phyloP scores from a whole-genome alignment of 1,139 yeast species.

The Taphrina populina region DNA sequence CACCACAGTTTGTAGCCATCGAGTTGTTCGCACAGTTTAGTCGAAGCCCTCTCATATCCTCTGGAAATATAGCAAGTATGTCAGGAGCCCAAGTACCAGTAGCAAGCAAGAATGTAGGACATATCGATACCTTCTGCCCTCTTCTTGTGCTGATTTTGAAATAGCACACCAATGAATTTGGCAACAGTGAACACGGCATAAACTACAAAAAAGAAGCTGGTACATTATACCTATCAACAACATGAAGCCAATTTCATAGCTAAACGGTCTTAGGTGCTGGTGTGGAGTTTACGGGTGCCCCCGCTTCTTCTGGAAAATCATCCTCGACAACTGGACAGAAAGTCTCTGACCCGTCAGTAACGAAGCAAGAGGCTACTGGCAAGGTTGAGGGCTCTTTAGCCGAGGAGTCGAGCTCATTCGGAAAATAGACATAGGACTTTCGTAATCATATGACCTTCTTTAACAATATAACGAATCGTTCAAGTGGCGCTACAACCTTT shows the following conservation, averaged over 20 bases:
- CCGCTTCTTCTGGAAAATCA: constrained; percentile 4
- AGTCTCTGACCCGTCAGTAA: not conserved
- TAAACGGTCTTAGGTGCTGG: constrained; percentile 2
- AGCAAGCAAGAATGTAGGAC: constrained; percentile 1
- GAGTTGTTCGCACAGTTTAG: too few species aligned
- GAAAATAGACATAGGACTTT: constrained; percentile 8
- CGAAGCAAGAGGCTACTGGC: constrained; percentile 13
- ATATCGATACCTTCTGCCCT: not conserved
- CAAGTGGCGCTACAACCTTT: too few species aligned
- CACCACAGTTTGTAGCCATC: too few species aligned
- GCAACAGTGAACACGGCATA: constrained; percentile 21
- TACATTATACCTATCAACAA: not conserved
- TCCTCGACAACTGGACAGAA: not conserved
- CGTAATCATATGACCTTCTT: too few species aligned
- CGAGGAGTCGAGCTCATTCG: constrained; percentile 13
- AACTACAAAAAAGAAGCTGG: constrained; percentile 23
- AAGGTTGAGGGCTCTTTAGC: constrained; percentile 18
- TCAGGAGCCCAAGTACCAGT: constrained; percentile 6
- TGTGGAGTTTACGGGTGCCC: constrained; percentile 16
- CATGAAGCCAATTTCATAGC: not conserved
- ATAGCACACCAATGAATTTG: constrained; percentile 12
- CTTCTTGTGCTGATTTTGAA: not conserved
- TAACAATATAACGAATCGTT: too few species aligned
- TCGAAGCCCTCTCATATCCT: too few species aligned
- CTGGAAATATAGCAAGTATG: too few species aligned